Evolutionary conservation across 495 filamentous ascomycete genomes (phyloP), one percentile per base, ranked within the genome.

Genomic region (Aspergillus steynii): DNA sequence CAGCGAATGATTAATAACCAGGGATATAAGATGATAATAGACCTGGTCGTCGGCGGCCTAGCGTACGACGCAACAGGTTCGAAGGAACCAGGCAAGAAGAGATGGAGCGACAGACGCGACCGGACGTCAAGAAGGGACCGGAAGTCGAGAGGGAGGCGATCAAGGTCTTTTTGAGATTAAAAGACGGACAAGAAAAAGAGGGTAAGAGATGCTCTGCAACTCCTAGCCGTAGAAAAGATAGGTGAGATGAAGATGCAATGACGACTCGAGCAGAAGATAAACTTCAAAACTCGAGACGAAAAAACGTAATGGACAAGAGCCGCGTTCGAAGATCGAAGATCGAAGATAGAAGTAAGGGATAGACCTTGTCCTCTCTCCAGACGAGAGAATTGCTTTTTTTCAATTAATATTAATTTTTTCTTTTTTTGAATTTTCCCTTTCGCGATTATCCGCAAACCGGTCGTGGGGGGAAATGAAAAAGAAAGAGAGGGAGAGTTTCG

Each of bases 191-290:
- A 59, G 61, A 64, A 66, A 65, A 65, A 62, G 55, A 37, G 46
- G 49, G 59, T 55, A 64, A 73, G 75, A 71, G 66, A 73, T 81
- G 78, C 78, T 74, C 78, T 79, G 77, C 78, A 81, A 72, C 64
- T 69, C 74, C 76, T 69, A 70, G 62, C 49, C 51, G 63, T 68
- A 65, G 60, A 56, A 69, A 65, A 66, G 55, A 66, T 32, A 60
- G 64, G 66, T 46, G 66, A 72, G 61, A 70, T 62, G 65, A 59
- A 67, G 50, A 62, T 50, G 54, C 52, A 60, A 53, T 29, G 47
- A 60, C 63, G 56, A 66, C 56, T 65, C 20, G 50, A 52, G 53
- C 48, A 52, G 46, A 37, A 58, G 50, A 58, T 52, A 46, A 58
- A 32, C 20, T 50, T 51, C 59, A 48, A 20, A 34, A 50, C 55